phyloP scores from a whole-genome alignment of 805 yeast genomes.

The Metschnikowia lunata region DNA sequence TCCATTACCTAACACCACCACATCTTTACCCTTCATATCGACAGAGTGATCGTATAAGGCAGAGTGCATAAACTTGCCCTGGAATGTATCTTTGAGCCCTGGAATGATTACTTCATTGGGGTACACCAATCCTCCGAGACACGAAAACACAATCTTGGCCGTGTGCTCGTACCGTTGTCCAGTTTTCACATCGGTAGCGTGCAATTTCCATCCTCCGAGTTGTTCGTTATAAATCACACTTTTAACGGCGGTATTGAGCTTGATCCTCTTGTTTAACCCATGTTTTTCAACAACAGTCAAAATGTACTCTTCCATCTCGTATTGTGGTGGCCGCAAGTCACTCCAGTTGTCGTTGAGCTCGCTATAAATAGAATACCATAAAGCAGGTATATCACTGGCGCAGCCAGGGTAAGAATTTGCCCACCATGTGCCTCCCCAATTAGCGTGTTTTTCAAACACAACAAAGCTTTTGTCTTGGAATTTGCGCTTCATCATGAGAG shows the following conservation, averaged over 20 bases:
- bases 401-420: constrained; percentile 44
- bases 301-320: constrained; percentile 40
- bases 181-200: constrained; percentile 22
- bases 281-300: constrained; percentile 28
- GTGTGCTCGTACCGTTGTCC: constrained; percentile 33
- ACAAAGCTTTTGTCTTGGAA: constrained; percentile 28
- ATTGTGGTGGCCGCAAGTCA: constrained; percentile 37
- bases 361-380: constrained; percentile 35
- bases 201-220: constrained; percentile 26
- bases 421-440: constrained; percentile 44
- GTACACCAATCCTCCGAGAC: constrained; percentile 36
- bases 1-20: constrained; percentile 40
- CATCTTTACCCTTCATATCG: constrained; percentile 30
- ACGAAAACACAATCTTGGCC: constrained; percentile 22
- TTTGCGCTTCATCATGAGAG: constrained; percentile 24
- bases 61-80: constrained; percentile 39
- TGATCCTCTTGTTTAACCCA: constrained; percentile 20
- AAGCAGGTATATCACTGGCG: constrained; percentile 42
- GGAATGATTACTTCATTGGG: constrained; percentile 28
- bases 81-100: constrained; percentile 32
- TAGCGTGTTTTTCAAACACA: constrained; percentile 36
- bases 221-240: constrained; percentile 22
- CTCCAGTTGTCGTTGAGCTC: constrained; percentile 37
- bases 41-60: constrained; percentile 36
- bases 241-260: constrained; percentile 22